A percentile compares a stretch with the other conserved stretches of the same genome.
These are phyloP conservation scores for Comarum palustre DNA, from an alignment of 306 rosid genomes.

Conservation along the genomic window DNA sequence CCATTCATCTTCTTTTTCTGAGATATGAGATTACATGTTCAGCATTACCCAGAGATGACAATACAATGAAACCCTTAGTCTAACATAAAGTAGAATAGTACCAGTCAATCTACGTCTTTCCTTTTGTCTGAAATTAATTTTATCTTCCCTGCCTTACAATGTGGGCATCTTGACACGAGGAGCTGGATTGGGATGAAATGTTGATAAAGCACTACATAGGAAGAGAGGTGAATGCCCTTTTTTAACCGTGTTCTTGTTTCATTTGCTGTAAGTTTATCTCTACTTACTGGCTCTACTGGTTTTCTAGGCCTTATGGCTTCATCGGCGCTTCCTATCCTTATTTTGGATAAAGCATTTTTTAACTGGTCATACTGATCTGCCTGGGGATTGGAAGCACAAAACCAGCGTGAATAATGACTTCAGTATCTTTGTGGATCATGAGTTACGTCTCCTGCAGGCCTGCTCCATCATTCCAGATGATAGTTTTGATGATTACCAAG, in stretches of 20 bases:
- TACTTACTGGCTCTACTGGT: neutral
- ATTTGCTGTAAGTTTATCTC: neutral
- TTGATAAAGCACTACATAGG: slow-evolving; percentile 71
- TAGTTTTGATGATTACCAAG: slow-evolving; percentile 61
- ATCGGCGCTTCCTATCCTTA: slow-evolving; percentile 71
- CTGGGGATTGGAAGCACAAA: slow-evolving; percentile 32
- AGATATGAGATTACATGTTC: neutral
- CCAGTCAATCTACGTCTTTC: neutral
- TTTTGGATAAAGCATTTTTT: slow-evolving; percentile 51
- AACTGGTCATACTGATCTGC: slow-evolving; percentile 15
- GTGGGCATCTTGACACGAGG: slow-evolving; percentile 54
- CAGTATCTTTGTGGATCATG: slow-evolving; percentile 46
- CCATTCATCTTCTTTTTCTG: neutral
- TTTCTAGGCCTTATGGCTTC: slow-evolving; percentile 83
- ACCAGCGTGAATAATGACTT: slow-evolving; percentile 25
- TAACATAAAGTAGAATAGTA: neutral
- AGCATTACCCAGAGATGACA: neutral
- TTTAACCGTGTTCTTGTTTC: neutral
- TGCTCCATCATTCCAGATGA: slow-evolving; percentile 49
- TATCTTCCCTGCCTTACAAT: slow-evolving; percentile 7
- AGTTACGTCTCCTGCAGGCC: slow-evolving; percentile 46
- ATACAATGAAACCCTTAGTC: neutral
- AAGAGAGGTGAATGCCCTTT: slow-evolving; percentile 59
- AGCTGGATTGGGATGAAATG: slow-evolving; percentile 77
- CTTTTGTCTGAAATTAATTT: neutral